Percentiles rank a stretch among this genome's conserved stretches.
phyloP scores from a whole-genome alignment of 1,284 basidiomycete genomes.

The Moniliophthora roreri region DNA sequence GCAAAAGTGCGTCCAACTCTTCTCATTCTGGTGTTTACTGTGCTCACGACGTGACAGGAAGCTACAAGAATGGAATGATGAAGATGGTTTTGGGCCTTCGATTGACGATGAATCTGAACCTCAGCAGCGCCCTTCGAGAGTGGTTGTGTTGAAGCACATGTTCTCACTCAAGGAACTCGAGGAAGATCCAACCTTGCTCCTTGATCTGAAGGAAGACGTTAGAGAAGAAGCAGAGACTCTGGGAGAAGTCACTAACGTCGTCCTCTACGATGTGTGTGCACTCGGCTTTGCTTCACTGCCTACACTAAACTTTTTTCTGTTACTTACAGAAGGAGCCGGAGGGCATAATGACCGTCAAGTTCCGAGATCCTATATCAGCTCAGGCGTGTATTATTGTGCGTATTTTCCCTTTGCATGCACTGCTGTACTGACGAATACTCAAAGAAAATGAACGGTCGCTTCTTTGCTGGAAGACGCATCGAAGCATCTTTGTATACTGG shows the following conservation, averaged over 20 bases:
- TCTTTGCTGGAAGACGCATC: conserved; percentile 84
- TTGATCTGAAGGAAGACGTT: conserved; percentile 96
- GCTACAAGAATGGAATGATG: conserved; percentile 84
- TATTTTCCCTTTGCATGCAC: conserved; percentile 18
- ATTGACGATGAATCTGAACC: conserved; percentile 53
- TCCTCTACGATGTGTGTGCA: conserved; percentile 88
- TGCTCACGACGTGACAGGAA: conserved; percentile 48
- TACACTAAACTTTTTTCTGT: conserved; percentile 8
- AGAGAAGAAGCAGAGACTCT: conserved; percentile 89
- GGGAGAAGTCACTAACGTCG: conserved; percentile 95
- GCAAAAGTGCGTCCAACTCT: conserved; percentile 67
- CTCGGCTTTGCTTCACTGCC: neutral
- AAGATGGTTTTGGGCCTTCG: conserved; percentile 78
- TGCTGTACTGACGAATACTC: neutral
- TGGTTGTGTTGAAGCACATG: conserved; percentile 95
- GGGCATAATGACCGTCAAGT: conserved; percentile 96
- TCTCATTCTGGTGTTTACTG: conserved; percentile 3
- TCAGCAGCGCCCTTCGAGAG: conserved; percentile 55
- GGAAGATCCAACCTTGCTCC: conserved; percentile 82
- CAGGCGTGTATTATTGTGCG: conserved; percentile 86
- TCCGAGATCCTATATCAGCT: conserved; percentile 84
- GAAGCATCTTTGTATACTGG: conserved; percentile 82
- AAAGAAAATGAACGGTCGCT: conserved; percentile 95
- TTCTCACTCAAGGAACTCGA: conserved; percentile 88
- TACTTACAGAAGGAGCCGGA: conserved; percentile 80